phyloP scores from a whole-genome alignment of 148 eudicot species.

The Rhododendron ovatum region DNA sequence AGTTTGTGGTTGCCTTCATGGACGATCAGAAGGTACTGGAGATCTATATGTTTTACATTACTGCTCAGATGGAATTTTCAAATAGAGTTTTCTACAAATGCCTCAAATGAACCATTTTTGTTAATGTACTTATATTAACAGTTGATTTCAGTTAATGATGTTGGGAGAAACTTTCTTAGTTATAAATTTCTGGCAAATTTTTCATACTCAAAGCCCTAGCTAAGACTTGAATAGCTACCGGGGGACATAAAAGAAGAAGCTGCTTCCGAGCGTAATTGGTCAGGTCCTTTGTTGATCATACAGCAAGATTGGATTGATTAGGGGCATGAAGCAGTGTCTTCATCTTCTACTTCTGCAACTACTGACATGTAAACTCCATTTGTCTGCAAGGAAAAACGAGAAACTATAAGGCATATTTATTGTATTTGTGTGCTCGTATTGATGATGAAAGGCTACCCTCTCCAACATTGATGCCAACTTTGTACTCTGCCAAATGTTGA shows the following conservation, averaged over 20 bases:
- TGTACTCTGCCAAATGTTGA: not conserved
- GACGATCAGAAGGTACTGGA: conserved; percentile 15
- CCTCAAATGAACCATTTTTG: not conserved
- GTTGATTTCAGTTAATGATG: not conserved
- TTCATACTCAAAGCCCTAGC: not conserved
- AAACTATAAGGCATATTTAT: not conserved
- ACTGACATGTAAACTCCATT: not conserved
- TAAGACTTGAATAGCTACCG: not conserved
- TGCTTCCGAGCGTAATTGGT: not conserved
- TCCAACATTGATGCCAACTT: not conserved
- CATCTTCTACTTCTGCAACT: not conserved
- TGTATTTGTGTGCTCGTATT: not conserved
- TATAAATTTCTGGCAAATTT: not conserved
- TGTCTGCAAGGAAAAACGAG: not conserved
- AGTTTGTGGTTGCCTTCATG: not conserved
- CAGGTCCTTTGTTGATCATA: not conserved
- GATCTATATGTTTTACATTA: not conserved
- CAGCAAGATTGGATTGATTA: not conserved
- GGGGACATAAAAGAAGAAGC: not conserved
- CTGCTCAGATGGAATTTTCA: not conserved
- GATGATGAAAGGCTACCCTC: not conserved
- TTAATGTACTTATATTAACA: no score
- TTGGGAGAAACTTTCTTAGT: not conserved
- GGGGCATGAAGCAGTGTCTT: not conserved
- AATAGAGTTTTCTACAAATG: not conserved